Evolutionary conservation across 2,329 filamentous ascomycete species (phyloP).

Genomic region (Diplodia intermedia): DNA sequence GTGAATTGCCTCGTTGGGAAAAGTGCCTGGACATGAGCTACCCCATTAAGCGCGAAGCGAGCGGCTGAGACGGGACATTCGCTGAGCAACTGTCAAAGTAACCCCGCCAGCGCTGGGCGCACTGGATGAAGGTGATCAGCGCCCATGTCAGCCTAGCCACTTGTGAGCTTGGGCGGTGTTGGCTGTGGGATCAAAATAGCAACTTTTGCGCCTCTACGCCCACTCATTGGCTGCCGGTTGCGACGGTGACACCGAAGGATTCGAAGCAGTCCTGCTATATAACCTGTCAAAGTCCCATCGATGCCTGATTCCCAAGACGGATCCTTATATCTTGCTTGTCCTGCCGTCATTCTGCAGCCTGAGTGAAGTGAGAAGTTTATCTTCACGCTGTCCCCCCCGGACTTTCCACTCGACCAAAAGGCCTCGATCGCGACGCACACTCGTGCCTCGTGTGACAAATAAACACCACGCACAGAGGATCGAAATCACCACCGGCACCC

Average conservation of each 20-base stretch:
- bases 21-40: not conserved
- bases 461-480: not conserved
- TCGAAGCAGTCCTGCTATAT: slow-evolving; percentile 1
- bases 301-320: slow-evolving; percentile 7
- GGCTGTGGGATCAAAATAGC: slow-evolving; percentile 9
- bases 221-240: not conserved
- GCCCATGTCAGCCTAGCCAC: not conserved
- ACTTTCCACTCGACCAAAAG: not conserved
- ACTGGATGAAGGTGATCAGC: not conserved
- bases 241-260: slow-evolving; percentile 1
- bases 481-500: not conserved
- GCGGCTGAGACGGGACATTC: not conserved
- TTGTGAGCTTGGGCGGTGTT: not conserved
- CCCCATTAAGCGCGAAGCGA: not conserved
- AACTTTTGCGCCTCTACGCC: not conserved
- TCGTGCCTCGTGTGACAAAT: too few species aligned
- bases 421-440: not conserved
- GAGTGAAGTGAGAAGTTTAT: not conserved
- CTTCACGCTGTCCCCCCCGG: not conserved
- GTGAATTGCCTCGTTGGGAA: not conserved
- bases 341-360: slow-evolving; percentile 17
- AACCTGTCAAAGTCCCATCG: not conserved
- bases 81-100: not conserved
- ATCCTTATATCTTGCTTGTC: not conserved
- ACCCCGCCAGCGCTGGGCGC: slow-evolving; percentile 3